Conservation (phyloP, 2,329 filamentous ascomycete genomes). For the Stemphylium beticola region DNA sequence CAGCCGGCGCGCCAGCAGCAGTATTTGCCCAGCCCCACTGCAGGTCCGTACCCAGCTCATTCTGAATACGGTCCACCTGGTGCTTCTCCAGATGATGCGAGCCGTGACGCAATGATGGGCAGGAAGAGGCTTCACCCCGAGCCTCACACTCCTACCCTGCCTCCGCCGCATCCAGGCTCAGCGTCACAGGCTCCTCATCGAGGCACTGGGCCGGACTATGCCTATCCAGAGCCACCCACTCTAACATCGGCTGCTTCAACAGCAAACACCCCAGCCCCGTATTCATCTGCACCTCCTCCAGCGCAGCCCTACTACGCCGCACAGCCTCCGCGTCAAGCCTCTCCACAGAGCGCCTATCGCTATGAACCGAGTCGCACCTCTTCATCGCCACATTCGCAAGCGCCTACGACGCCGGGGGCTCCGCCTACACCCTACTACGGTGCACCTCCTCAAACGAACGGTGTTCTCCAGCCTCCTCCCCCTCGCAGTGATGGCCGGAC, state of each 20-base stretch:
- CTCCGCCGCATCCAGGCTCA: slow-evolving; percentile 55
- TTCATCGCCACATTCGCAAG: slow-evolving; percentile 51
- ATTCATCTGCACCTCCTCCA: slow-evolving; percentile 46
- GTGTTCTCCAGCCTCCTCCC: slow-evolving; percentile 43
- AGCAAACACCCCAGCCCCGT: slow-evolving; percentile 51
- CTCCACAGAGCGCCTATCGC: slow-evolving; percentile 51
- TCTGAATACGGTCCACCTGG: slow-evolving; percentile 40
- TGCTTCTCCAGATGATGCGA: slow-evolving; percentile 47
- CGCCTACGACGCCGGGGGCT: slow-evolving; percentile 44
- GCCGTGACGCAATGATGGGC: slow-evolving; percentile 48
- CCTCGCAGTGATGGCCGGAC: slow-evolving; percentile 49
- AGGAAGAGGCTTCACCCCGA: slow-evolving; percentile 57
- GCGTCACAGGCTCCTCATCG: slow-evolving; percentile 50
- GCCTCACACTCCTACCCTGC: slow-evolving; percentile 58
- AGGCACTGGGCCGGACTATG: slow-evolving; percentile 46
- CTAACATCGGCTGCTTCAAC: slow-evolving; percentile 55
- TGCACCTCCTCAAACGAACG: slow-evolving; percentile 37
- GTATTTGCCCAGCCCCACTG: slow-evolving; percentile 54
- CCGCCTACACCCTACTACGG: slow-evolving; percentile 41
- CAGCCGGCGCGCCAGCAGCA: slow-evolving; percentile 51
- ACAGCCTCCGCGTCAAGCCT: slow-evolving; percentile 49
- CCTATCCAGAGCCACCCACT: slow-evolving; percentile 53
- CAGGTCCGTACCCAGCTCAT: slow-evolving; percentile 51
- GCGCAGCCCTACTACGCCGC: slow-evolving; percentile 51
- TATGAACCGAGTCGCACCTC: slow-evolving; percentile 52